A percentile compares a stretch with the other conserved stretches of the same genome.
Conservation (phyloP, 306 rosid genomes). For the Vicia faba region DNA sequence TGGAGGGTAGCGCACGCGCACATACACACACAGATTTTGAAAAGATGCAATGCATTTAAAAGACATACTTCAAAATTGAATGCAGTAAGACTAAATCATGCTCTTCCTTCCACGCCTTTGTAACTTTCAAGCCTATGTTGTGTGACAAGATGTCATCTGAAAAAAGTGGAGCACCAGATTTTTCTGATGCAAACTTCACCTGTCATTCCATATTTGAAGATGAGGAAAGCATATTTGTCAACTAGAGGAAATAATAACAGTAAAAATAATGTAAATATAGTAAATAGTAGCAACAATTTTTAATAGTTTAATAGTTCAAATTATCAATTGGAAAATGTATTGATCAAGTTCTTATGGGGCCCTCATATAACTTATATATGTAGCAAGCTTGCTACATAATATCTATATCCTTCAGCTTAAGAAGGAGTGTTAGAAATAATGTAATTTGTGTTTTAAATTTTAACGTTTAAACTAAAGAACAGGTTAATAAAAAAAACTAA, state of each 20-base stretch:
- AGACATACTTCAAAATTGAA: constrained; percentile 76
- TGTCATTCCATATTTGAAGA: constrained; percentile 47
- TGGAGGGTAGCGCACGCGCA: background rate
- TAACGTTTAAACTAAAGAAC: background rate
- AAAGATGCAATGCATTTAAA: background rate
- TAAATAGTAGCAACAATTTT: background rate
- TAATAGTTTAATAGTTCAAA: background rate
- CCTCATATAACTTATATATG: too few species aligned
- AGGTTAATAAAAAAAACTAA: background rate
- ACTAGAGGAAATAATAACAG: constrained; percentile 9
- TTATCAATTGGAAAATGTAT: background rate
- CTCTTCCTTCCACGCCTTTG: constrained; percentile 86
- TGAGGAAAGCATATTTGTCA: constrained; percentile 8
- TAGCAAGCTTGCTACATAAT: too few species aligned
- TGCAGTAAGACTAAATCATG: constrained; percentile 70
- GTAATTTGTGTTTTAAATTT: too few species aligned
- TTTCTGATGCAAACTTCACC: constrained; percentile 64
- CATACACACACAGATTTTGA: background rate
- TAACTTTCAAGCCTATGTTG: constrained; percentile 70
- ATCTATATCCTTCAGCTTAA: too few species aligned
- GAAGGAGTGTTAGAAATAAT: too few species aligned
- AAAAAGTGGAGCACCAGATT: constrained; percentile 63
- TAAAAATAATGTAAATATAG: background rate
- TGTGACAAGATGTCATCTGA: constrained; percentile 63
- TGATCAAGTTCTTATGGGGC: too few species aligned